Base-by-base conservation (phyloP, 1,284 basidiomycete genomes). In the Cryptococcus amylolentus region DNA sequence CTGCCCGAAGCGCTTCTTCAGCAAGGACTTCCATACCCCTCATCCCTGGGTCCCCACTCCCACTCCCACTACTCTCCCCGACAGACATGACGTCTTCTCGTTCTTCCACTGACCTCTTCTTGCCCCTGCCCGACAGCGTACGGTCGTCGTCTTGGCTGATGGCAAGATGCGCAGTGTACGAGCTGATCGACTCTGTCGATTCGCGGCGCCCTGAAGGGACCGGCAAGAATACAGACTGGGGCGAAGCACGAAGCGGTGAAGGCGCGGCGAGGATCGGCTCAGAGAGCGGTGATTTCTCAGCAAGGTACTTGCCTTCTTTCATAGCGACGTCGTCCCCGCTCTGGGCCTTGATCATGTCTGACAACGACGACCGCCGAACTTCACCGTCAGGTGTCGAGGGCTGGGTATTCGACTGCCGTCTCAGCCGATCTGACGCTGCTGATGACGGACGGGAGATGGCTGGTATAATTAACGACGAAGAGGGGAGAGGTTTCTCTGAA, bases 1-100 rank as follows among this genome's bases (percentile, higher is more conserved):
- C 63, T 8, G 68, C 64, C 18, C 71, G 56, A 3, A 57, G 60
- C 4, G 70, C 72, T 38, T 61, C 61, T 47, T 74, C 71, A 9
- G 72, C 72, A 14, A 76, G 55, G 0, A 73, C 68, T 16, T 76
- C 72, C 72, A 76, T 74, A 2, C 72, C 72, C 16, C 68, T 55
- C 68, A 70, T 69, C 2, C 53, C 70, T 1, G 64, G 66, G 51
- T 67, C 68, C 14, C 56, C 55, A 20, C 56, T 49, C 23, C 58
- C 63, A 23, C 55, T 54, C 16, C 47, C 45, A n/a, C 62, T 64
- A 4, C 64, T 64, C 5, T 61, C 62, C 1, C 57, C 61, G 6
- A 62, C 61, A 1, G 57, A 58, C 16, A 54, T 51, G 7, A 20
- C 39, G 43, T 43, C 44, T 4, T 38, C 40, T 37, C 51, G 38